Percentiles rank a stretch among this genome's conserved stretches.
Evolutionary conservation across 345 rosid species (phyloP).

Genomic region (Camelina sativa): DNA sequence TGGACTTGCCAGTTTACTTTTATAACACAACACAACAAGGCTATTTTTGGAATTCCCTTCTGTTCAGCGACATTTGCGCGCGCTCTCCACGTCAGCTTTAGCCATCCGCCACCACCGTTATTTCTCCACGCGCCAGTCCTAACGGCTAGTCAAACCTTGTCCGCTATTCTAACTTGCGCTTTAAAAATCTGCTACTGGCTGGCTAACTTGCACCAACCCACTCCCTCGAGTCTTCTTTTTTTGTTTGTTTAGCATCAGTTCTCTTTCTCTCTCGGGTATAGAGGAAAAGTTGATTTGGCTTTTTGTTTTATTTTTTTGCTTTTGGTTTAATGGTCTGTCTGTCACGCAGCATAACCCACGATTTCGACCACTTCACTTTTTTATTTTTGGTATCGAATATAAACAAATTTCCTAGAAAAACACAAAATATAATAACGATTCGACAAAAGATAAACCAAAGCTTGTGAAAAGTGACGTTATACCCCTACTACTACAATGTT

Average conservation of each 20-base stretch:
- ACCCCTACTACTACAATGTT: slow-evolving; percentile 3
- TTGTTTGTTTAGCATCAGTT: slow-evolving; percentile 20
- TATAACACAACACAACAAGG: neutral
- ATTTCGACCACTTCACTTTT: slow-evolving; percentile 32
- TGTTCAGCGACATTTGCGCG: slow-evolving; percentile 79
- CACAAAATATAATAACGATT: slow-evolving; percentile 1
- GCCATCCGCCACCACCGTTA: slow-evolving; percentile 23
- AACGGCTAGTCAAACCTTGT: slow-evolving; percentile 39
- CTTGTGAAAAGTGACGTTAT: slow-evolving; percentile 37
- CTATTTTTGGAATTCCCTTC: slow-evolving; percentile 12
- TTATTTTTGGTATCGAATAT: slow-evolving; percentile 14
- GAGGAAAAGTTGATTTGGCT: slow-evolving; percentile 29
- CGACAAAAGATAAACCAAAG: slow-evolving; percentile 26
- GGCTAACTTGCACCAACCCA: slow-evolving; percentile 38
- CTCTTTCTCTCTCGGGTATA: slow-evolving; percentile 29
- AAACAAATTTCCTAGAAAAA: slow-evolving; percentile 8
- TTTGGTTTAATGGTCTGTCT: slow-evolving; percentile 42
- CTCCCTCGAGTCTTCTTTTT: slow-evolving; percentile 8
- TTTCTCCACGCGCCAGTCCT: slow-evolving; percentile 12
- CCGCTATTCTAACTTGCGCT: slow-evolving; percentile 11
- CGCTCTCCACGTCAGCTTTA: slow-evolving; percentile 77
- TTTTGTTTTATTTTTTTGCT: slow-evolving; percentile 25
- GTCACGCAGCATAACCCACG: slow-evolving; percentile 47
- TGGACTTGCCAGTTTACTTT: neutral
- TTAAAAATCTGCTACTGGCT: neutral